Conservation (phyloP, 2,329 filamentous ascomycete species). For the Capronia epimyces region DNA sequence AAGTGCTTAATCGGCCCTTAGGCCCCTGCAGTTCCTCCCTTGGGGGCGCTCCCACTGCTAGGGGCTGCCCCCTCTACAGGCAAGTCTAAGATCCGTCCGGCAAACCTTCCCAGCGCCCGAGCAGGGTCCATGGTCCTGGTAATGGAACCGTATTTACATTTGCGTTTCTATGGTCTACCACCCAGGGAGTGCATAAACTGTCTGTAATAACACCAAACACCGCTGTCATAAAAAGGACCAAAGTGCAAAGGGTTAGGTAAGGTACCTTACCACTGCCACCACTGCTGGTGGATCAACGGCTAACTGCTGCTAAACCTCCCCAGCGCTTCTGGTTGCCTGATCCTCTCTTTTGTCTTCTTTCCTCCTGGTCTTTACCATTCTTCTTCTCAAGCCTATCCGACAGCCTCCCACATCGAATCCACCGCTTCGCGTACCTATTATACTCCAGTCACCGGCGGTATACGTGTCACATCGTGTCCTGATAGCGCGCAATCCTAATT, state of each 20-base stretch:
- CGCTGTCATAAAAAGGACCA: too few species aligned
- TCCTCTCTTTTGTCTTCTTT: slow-evolving; percentile 25
- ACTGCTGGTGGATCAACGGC: slow-evolving; percentile 13
- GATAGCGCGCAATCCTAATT: background rate
- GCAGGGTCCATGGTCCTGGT: background rate
- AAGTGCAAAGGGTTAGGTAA: too few species aligned
- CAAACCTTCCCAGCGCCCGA: too few species aligned
- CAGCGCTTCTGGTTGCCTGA: slow-evolving; percentile 10
- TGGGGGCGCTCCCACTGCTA: too few species aligned
- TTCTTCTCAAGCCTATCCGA: slow-evolving; percentile 14
- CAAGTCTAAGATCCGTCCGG: too few species aligned
- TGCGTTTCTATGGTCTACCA: background rate
- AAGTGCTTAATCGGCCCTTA: background rate
- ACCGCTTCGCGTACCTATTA: slow-evolving; percentile 8
- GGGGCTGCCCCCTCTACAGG: too few species aligned
- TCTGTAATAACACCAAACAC: background rate
- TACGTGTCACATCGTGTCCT: background rate
- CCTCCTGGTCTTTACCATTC: slow-evolving; percentile 20
- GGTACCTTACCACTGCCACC: too few species aligned
- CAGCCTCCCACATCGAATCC: background rate
- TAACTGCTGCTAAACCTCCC: slow-evolving; percentile 7
- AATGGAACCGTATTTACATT: background rate
- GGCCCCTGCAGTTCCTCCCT: background rate
- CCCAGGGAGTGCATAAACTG: background rate
- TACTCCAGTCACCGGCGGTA: background rate